phyloP scores from a whole-genome alignment of 305 asterid genomes.

The Ajuga reptans region DNA sequence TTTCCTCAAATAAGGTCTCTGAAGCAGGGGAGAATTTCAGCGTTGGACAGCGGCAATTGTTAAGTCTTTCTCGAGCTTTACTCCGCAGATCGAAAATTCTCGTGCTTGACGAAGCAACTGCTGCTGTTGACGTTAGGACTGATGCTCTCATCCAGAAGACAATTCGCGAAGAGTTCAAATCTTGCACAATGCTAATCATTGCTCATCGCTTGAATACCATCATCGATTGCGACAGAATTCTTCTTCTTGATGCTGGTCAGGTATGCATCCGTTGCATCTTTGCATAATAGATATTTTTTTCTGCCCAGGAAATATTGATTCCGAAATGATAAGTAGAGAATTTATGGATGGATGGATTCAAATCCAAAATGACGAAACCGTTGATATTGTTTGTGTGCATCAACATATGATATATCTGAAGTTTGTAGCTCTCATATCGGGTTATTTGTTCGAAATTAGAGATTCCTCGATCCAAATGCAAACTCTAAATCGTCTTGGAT shows the following conservation, averaged over 20 bases:
- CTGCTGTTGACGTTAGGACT: constrained; percentile 86
- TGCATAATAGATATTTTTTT: not conserved
- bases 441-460: not conserved
- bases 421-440: too few relatives aligned
- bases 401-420: not conserved
- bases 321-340: not conserved
- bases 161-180: constrained; percentile 69
- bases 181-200: constrained; percentile 81
- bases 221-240: constrained; percentile 60
- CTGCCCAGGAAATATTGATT: not conserved
- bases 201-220: constrained; percentile 82
- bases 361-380: not conserved
- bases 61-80: constrained; percentile 79
- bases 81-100: constrained; percentile 86
- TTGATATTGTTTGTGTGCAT: not conserved
- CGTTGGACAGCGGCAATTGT: constrained; percentile 82
- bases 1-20: constrained; percentile 38
- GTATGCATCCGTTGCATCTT: constrained; percentile 23
- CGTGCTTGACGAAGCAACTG: constrained; percentile 90
- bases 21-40: constrained; percentile 93
- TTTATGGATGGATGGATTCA: not conserved
- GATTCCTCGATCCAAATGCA: not conserved
- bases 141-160: constrained; percentile 88
- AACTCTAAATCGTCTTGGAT: not conserved
- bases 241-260: constrained; percentile 74